Percentiles rank a stretch among this genome's conserved stretches.
Conservation (phyloP, 2,329 filamentous ascomycete species). For the Pezicula carpinea region DNA sequence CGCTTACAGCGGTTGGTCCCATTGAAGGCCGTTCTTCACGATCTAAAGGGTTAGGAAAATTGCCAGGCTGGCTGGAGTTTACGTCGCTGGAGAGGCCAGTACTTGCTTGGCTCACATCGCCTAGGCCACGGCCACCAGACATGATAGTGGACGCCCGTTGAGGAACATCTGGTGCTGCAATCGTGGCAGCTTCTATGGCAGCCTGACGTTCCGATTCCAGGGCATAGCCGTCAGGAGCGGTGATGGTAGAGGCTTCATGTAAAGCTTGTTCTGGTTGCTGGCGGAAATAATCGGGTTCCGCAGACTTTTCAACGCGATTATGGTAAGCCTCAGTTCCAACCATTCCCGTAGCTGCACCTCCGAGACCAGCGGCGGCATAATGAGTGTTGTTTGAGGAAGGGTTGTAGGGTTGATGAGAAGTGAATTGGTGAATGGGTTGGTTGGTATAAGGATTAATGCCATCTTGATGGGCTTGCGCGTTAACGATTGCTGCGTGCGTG, state of each 20-base stretch:
- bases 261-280: constrained; percentile 17
- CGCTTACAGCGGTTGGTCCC: constrained; percentile 15
- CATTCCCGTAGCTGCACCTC: constrained; percentile 15
- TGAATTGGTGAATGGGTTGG: constrained; percentile 20
- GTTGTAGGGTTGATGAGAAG: neutral
- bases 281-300: constrained; percentile 6
- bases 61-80: constrained; percentile 2
- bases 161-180: constrained; percentile 21
- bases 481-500: constrained; percentile 45
- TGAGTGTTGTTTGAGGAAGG: neutral
- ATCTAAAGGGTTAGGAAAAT: constrained; percentile 12
- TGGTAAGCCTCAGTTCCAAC: constrained; percentile 16
- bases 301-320: constrained; percentile 12
- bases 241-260: constrained; percentile 8
- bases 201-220: constrained; percentile 8
- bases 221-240: constrained; percentile 9
- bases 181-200: constrained; percentile 16
- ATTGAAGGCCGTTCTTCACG: constrained; percentile 14
- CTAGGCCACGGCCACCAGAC: constrained; percentile 18
- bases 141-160: constrained; percentile 10
- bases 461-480: constrained; percentile 46
- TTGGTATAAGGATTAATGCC: constrained; percentile 53
- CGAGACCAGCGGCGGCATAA: constrained; percentile 14
- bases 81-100: constrained; percentile 1
- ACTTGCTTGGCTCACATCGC: constrained; percentile 7